These are phyloP conservation scores for Chalaropsis ovoidea DNA, from an alignment of 2,329 filamentous ascomycete species.

Conservation along the genomic window DNA sequence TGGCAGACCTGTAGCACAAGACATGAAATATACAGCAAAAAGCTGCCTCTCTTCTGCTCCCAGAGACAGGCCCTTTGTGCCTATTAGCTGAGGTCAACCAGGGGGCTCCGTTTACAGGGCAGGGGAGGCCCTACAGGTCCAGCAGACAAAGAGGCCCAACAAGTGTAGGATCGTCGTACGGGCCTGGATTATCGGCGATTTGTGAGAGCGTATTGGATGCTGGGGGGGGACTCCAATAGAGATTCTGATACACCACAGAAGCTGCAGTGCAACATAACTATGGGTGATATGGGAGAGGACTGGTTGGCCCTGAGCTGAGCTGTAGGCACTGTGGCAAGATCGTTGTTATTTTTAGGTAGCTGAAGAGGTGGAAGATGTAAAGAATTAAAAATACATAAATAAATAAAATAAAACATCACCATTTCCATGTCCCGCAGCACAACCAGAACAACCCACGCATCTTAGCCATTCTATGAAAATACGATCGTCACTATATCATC, in stretches of 20 bases:
- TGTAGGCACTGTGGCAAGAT: not conserved
- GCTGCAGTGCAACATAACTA: slow-evolving; percentile 1
- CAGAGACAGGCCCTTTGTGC: not conserved
- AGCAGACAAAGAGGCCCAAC: not conserved
- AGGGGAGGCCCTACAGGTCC: not conserved
- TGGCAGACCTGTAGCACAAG: not conserved
- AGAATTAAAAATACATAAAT: no score
- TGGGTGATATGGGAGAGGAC: not conserved
- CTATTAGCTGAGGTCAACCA: not conserved
- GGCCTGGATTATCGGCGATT: not conserved
- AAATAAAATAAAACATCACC: not conserved
- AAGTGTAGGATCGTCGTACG: not conserved
- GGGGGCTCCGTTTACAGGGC: not conserved
- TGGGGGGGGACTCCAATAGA: not conserved
- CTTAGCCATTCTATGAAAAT: not conserved
- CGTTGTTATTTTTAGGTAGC: not conserved
- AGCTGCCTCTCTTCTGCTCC: not conserved
- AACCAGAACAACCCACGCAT: not conserved
- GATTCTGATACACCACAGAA: not conserved
- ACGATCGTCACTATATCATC: not conserved
- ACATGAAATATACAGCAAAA: not conserved
- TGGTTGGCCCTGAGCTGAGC: not conserved
- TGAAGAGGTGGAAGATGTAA: not conserved
- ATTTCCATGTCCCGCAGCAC: not conserved
- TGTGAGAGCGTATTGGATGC: not conserved